These are phyloP conservation scores for Pythium myriotylum DNA, from an alignment of 352 stramenopile species.

Conservation along the genomic window DNA sequence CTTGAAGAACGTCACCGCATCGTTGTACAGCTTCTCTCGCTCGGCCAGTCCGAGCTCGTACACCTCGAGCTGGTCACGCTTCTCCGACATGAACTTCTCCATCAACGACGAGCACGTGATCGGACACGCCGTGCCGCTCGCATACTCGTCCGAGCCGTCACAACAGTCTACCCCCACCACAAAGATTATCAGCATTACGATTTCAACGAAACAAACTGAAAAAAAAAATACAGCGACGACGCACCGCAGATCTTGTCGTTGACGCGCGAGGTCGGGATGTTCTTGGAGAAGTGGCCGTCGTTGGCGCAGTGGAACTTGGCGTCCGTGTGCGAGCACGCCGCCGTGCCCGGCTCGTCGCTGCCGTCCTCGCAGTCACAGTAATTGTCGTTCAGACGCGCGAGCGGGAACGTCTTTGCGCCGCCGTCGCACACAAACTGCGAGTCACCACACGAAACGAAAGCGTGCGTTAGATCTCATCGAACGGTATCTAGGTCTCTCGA, in stretches of 20 bases:
- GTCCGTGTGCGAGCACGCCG: slow-evolving; percentile 73
- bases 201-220: no score
- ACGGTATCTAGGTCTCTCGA: no score
- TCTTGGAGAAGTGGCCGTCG: slow-evolving; percentile 64
- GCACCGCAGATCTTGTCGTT: slow-evolving; percentile 80
- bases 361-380: slow-evolving; percentile 95
- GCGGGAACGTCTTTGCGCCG: slow-evolving; percentile 48
- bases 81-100: slow-evolving; percentile 44
- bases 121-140: slow-evolving; percentile 47
- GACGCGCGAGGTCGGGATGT: slow-evolving; percentile 65
- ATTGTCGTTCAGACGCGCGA: slow-evolving; percentile 89
- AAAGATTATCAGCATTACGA: no score
- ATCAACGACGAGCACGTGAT: slow-evolving; percentile 47
- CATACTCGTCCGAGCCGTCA: slow-evolving; percentile 84
- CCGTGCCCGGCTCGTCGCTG: slow-evolving; percentile 87
- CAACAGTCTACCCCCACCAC: slow-evolving; percentile 84
- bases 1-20: slow-evolving; percentile 35
- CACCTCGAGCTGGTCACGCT: slow-evolving; percentile 66
- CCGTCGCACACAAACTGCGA: slow-evolving; percentile 76
- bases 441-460: slow-evolving; percentile 13
- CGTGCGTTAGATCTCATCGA: not conserved
- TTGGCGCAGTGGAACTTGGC: slow-evolving; percentile 76
- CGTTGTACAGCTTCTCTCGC: slow-evolving; percentile 34
- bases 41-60: slow-evolving; percentile 69
- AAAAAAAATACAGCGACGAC: no score